These are phyloP conservation scores for Geotrichum reessii DNA, from an alignment of 1,139 yeast species.

Conservation along the genomic window DNA sequence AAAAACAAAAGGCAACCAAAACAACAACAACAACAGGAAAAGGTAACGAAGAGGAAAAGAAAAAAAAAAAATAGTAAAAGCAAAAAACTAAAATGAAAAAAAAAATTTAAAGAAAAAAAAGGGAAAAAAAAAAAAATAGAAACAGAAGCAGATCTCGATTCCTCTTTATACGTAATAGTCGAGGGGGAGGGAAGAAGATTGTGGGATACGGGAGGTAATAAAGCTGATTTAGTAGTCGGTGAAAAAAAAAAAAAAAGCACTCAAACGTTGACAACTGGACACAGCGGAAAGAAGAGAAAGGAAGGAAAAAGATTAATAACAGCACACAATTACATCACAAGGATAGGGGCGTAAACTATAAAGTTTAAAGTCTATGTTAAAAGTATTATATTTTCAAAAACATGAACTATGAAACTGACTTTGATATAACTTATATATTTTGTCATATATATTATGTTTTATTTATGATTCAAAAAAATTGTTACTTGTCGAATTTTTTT, in stretches of 20 bases:
- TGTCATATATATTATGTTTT: no score
- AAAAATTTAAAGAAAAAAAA: not conserved
- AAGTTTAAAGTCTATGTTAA: not conserved
- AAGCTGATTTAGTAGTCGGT: not conserved
- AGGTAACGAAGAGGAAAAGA: not conserved
- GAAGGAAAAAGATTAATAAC: not conserved
- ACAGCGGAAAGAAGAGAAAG: not conserved
- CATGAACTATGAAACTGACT: not conserved
- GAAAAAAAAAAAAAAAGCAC: not conserved
- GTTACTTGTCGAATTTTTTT: no score
- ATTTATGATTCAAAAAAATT: no score
- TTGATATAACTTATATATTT: no score
- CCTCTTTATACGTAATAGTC: not conserved
- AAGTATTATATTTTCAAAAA: not conserved
- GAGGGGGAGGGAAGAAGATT: not conserved
- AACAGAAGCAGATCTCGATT: not conserved
- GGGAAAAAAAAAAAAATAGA: not conserved
- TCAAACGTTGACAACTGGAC: not conserved
- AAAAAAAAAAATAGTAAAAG: not conserved
- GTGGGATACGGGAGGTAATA: not conserved
- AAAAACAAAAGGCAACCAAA: not conserved
- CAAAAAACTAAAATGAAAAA: not conserved
- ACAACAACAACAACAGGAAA: not conserved
- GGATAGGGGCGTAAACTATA: not conserved
- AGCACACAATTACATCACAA: not conserved